Base-by-base conservation (phyloP, 192 early-diverging fungal species). In the Chytriomyces sp. region DNA sequence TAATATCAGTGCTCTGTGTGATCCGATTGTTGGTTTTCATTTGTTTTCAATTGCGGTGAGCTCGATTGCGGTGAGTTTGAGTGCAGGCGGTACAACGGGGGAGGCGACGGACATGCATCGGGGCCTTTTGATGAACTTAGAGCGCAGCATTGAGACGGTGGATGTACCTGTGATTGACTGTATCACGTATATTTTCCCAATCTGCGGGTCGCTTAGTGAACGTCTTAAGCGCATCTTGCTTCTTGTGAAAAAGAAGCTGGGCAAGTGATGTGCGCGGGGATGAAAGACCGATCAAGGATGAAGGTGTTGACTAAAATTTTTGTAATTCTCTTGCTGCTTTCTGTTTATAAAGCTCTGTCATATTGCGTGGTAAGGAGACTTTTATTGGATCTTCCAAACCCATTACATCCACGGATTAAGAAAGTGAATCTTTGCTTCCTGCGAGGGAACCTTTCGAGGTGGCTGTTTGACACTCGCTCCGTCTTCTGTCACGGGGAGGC, bases 1-100 rank as follows among this genome's bases (percentile, higher is more conserved):
- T 34, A 22, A n/a, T 41, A 22, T 62, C n/a, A 14, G 7, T 32
- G 60, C 25, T 63, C n/a, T 56, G 19, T 49, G 41, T 26, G 38
- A 64, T 62, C 49, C 72, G 22, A n/a, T 64, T 39, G 26, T 56
- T 40, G 59, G 40, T 4, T 73, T 64, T 37, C n/a, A 62, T 52
- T 31, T 73, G 7, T 73, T 73, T 54, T 54, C 72, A 5, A 22
- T 73, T n/a, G 39, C 72, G 5, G 72, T 62, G 26, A 26, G 60
- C 17, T 59, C 44, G 22, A 25, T 73, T 37, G 61, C 72, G 25
- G 72, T 73, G 17, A 30, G 19, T 10, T 52, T 66, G 22, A 39
- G 39, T 38, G 6, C 22, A 5, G 60, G 60, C 10, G 28, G 52
- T 34, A 39, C 33, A 7, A 56, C 28, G 2, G 53, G 33, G 61